phyloP scores from a whole-genome alignment of 768 basidiomycete genomes.

The Melanogaster broomeanus region DNA sequence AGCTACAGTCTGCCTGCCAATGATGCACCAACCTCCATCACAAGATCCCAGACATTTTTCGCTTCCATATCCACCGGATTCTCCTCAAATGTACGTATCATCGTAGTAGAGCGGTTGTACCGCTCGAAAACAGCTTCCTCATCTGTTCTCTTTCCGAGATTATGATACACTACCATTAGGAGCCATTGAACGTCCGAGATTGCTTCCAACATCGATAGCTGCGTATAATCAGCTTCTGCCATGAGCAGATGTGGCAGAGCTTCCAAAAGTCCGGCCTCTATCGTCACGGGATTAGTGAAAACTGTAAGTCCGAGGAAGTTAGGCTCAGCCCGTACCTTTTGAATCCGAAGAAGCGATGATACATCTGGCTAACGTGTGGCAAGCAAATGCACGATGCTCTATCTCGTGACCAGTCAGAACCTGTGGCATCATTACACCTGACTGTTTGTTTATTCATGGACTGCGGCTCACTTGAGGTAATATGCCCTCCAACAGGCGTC shows the following conservation, averaged over 20 bases:
- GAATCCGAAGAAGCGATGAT: conserved; percentile 59
- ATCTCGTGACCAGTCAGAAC: conserved; percentile 70
- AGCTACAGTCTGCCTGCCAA: conserved; percentile 45
- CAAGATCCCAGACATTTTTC: conserved; percentile 55
- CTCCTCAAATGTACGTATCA: conserved; percentile 43
- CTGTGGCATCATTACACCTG: conserved; percentile 35
- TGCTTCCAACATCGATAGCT: conserved; percentile 58
- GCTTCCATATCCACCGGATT: conserved; percentile 53
- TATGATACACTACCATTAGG: conserved; percentile 71
- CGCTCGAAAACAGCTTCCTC: conserved; percentile 56
- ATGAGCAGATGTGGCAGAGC: conserved; percentile 61
- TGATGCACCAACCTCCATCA: conserved; percentile 58
- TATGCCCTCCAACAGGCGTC: conserved; percentile 70
- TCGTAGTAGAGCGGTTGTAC: conserved; percentile 46
- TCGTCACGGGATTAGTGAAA: conserved; percentile 15
- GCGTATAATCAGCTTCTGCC: conserved; percentile 66
- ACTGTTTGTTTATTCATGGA: background rate
- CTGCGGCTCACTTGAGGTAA: conserved; percentile 70
- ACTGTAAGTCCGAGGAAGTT: background rate
- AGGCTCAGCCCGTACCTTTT: conserved; percentile 38
- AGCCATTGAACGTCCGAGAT: conserved; percentile 72
- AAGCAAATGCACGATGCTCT: conserved; percentile 76
- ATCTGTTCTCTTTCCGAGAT: conserved; percentile 54
- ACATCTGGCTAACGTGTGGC: conserved; percentile 73
- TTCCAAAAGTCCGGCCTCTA: conserved; percentile 45